These are phyloP conservation scores for Podila horticola DNA, from an alignment of 192 early-diverging fungal species.

Conservation along the genomic window DNA sequence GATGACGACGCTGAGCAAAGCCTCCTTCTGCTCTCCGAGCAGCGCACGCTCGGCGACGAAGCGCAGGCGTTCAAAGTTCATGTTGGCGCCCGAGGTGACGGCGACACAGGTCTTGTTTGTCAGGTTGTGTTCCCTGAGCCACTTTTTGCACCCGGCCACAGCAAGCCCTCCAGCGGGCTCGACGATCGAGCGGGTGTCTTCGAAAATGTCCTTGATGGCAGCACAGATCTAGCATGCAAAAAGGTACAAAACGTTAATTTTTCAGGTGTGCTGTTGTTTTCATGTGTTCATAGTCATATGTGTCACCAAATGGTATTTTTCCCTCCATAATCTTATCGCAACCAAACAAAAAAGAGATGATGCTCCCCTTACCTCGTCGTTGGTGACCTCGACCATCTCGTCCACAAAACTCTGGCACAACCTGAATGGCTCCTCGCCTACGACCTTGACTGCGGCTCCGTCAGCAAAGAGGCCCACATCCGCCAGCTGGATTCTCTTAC, in stretches of 20 bases:
- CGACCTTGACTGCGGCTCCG: conserved; percentile 93
- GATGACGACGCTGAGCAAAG: conserved; percentile 89
- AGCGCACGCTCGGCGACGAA: conserved; percentile 97
- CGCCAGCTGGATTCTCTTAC: conserved; percentile 71
- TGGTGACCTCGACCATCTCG: conserved; percentile 90
- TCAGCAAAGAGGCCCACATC: conserved; percentile 98
- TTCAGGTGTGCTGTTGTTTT: too few relatives aligned
- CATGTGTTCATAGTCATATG: background rate
- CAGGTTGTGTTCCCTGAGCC: conserved; percentile 63
- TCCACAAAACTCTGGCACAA: conserved; percentile 84
- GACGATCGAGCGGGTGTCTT: conserved; percentile 93
- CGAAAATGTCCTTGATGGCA: conserved; percentile 89
- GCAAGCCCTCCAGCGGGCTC: conserved; percentile 96
- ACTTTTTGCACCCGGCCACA: conserved; percentile 90
- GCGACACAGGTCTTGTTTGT: conserved; percentile 76
- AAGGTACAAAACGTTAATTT: background rate
- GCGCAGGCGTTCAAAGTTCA: conserved; percentile 98
- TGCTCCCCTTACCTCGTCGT: conserved; percentile 75
- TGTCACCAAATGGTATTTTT: background rate
- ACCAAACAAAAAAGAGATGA: background rate
- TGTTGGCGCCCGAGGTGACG: conserved; percentile 94
- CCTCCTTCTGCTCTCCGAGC: conserved; percentile 94
- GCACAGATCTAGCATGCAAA: conserved; percentile 76
- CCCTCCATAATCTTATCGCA: too few relatives aligned
- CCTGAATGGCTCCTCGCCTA: conserved; percentile 90